Evolutionary conservation across 345 rosid genomes (phyloP).

Genomic region (Eucalyptus pauciflora): DNA sequence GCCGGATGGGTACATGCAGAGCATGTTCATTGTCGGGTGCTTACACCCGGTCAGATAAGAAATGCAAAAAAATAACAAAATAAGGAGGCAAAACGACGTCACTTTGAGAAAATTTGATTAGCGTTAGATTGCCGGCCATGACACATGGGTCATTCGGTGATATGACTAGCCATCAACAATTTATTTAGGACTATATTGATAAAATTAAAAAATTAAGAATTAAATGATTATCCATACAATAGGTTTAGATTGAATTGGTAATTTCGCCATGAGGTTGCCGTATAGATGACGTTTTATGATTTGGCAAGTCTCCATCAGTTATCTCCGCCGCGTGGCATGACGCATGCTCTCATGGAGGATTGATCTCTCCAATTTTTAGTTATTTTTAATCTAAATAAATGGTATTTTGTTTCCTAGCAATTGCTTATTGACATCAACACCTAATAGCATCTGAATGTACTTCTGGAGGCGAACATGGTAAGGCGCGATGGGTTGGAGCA

Average conservation of each 20-base stretch:
- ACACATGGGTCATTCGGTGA: background rate
- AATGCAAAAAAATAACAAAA: too few species aligned
- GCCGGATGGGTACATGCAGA: background rate
- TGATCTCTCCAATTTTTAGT: background rate
- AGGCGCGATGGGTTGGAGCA: background rate
- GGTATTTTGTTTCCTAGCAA: background rate
- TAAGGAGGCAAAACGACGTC: fast-evolving
- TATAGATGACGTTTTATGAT: too few species aligned
- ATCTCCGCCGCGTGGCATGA: background rate
- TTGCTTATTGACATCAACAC: background rate
- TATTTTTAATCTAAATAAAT: background rate
- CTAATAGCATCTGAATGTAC: background rate
- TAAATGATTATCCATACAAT: too few species aligned
- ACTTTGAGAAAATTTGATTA: background rate
- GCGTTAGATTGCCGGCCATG: fast-evolving
- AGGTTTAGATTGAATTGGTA: too few species aligned
- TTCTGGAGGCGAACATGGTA: background rate
- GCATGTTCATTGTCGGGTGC: background rate
- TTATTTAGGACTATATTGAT: too few species aligned
- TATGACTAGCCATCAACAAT: background rate
- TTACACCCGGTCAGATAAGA: background rate
- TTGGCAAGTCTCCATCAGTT: background rate
- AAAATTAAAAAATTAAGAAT: too few species aligned
- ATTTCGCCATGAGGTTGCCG: background rate
- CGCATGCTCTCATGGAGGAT: too few species aligned